Base-by-base conservation (phyloP, 805 yeast genomes). In the Myxozyma neotropica region DNA sequence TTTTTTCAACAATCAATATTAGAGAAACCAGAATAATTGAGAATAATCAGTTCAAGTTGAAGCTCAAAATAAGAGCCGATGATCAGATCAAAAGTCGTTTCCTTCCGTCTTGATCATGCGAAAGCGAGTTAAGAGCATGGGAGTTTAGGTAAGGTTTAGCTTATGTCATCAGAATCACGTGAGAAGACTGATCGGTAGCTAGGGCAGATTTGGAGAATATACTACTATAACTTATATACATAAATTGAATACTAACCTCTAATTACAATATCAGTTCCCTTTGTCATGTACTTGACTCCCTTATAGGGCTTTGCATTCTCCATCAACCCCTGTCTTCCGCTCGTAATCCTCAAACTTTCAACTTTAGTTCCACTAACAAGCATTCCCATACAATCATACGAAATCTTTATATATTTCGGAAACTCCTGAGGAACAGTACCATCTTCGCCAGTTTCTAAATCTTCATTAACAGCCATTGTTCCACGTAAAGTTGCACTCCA, bases 231-330 rank as follows among this genome's bases (percentile, higher is more conserved):
- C 7, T 13, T 38, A 17, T 38, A 29, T 6, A 29, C 13, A 38
- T 38, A 38, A 17, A 38, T 17, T 7, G 13, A 38, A n/a, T 38
- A 17, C n/a, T 59, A 62, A 33, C 68, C 75, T 38, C 85, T 72
- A 21, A 84, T 75, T 2, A 83, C 74, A 67, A 77, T 82, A 55
- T 86, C 85, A 0, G 86, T 88, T 0, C 88, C 79, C 55, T 75
- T 74, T 4, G 96, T 84, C 10, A 81, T 75, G 70, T 92, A 92
- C 70, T 91, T 88, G 21, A 92, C 97, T 1, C 98, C 98, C 71
- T 91, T 92, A 77, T 83, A 92, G 0, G 96, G 96, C 68, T 85
- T 86, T 10, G 83, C 86, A 3, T 77, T 76, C 2, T 83, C 83
- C 4, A 81, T 81, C 57, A 83, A 67, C 0, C 93, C 91, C 64